Evolutionary conservation across 179 eudicot genomes (phyloP).

Genomic region (Beta corolliflora): DNA sequence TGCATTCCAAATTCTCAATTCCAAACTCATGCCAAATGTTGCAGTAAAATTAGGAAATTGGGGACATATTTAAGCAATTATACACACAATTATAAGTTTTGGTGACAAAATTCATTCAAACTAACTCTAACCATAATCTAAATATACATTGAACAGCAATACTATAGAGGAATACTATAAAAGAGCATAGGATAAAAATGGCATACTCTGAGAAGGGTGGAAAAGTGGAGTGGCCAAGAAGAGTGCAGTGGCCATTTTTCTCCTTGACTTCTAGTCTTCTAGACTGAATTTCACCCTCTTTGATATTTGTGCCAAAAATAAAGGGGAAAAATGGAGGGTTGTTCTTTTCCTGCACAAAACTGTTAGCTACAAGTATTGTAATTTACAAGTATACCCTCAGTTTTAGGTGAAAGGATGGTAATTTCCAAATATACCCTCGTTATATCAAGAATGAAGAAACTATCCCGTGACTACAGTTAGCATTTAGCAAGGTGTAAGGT

Average conservation of each 20-base stretch:
- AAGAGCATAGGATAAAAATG: neutral
- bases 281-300: neutral
- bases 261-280: neutral
- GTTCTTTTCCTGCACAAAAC: conserved; percentile 19
- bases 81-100: too few species aligned
- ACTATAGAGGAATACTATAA: neutral
- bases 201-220: conserved; percentile 26
- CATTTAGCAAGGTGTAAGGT: too few species aligned
- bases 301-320: conserved; percentile 19
- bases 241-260: conserved; percentile 30
- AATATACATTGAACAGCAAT: neutral
- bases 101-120: neutral
- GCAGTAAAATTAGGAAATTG: too few species aligned
- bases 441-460: neutral
- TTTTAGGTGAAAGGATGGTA: neutral
- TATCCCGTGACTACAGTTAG: too few species aligned
- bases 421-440: neutral
- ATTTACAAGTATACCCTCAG: conserved; percentile 15
- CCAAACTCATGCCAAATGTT: too few species aligned
- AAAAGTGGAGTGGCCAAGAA: conserved; percentile 31
- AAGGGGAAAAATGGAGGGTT: conserved; percentile 26
- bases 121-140: neutral
- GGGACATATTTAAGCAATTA: too few species aligned
- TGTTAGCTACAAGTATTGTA: neutral
- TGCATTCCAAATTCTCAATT: too few species aligned